phyloP scores from a whole-genome alignment of 75 land plant species.

The Sequoia sempervirens region DNA sequence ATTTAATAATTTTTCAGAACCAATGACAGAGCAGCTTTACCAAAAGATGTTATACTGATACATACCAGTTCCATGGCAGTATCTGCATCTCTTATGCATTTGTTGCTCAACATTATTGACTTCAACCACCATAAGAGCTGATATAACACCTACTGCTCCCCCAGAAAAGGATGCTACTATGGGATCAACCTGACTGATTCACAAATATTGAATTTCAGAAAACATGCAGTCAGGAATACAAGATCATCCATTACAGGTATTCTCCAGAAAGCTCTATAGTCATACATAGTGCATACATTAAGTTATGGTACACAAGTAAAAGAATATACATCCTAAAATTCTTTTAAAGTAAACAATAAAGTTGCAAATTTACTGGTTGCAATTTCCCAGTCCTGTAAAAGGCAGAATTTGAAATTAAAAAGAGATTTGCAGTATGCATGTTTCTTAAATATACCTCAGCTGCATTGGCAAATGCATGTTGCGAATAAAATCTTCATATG shows the following conservation, averaged over 20 bases:
- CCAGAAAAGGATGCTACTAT: slow-evolving; percentile 97
- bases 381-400: neutral
- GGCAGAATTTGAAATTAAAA: neutral
- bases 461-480: slow-evolving; percentile 83
- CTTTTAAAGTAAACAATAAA: neutral
- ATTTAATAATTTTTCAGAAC: no score
- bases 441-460: slow-evolving; percentile 48
- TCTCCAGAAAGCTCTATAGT: neutral
- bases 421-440: neutral
- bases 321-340: neutral
- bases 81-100: slow-evolving; percentile 85
- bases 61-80: slow-evolving; percentile 36
- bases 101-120: slow-evolving; percentile 89
- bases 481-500: slow-evolving; percentile 88
- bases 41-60: neutral
- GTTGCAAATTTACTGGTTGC: neutral
- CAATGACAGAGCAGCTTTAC: neutral
- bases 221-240: neutral
- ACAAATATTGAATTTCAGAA: neutral
- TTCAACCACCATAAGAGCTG: slow-evolving; percentile 87
- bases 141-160: slow-evolving; percentile 94
- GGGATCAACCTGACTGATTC: slow-evolving; percentile 87
- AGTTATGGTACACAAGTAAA: neutral
- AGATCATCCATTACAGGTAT: neutral
- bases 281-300: neutral